Conservation (phyloP, 1,139 yeast genomes). For the Geotrichum citri-aurantii region DNA sequence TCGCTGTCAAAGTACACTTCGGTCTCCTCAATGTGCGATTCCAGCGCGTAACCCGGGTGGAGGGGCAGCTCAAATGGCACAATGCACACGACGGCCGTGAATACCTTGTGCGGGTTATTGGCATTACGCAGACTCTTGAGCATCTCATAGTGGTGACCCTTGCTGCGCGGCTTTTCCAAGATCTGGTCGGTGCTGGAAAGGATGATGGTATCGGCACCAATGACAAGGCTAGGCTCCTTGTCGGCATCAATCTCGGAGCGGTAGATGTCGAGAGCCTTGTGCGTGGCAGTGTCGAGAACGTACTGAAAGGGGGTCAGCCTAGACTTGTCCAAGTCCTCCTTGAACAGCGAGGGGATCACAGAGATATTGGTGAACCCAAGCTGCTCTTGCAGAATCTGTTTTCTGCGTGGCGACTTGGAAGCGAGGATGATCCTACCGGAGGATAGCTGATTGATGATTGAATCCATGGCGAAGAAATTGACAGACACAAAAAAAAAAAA, state of each 20-base stretch:
- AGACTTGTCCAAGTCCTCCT: slow-evolving; percentile 63
- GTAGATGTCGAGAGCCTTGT: slow-evolving; percentile 59
- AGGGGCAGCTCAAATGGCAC: slow-evolving; percentile 39
- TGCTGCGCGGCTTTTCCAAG: slow-evolving; percentile 68
- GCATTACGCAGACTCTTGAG: slow-evolving; percentile 44
- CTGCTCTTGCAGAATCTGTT: slow-evolving; percentile 54
- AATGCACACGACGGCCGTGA: slow-evolving; percentile 61
- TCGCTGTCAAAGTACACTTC: slow-evolving; percentile 44
- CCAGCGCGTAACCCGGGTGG: slow-evolving; percentile 39
- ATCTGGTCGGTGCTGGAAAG: slow-evolving; percentile 49
- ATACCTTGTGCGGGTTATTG: slow-evolving; percentile 46
- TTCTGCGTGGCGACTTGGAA: slow-evolving; percentile 77
- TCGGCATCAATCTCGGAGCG: slow-evolving; percentile 38
- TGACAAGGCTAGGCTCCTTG: slow-evolving; percentile 40
- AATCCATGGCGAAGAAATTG: slow-evolving; percentile 5
- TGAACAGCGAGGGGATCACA: slow-evolving; percentile 55
- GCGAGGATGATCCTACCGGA: slow-evolving; percentile 53
- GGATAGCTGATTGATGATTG: slow-evolving; percentile 11
- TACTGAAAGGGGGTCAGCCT: slow-evolving; percentile 50
- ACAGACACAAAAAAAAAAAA: background rate
- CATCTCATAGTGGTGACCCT: slow-evolving; percentile 46
- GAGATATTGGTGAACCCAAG: slow-evolving; percentile 52
- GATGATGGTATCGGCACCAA: slow-evolving; percentile 88
- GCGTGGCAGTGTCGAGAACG: slow-evolving; percentile 62
- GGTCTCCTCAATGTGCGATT: slow-evolving; percentile 43